Conservation (phyloP, 2,329 filamentous ascomycete genomes). For the Neoascochyta sp. region DNA sequence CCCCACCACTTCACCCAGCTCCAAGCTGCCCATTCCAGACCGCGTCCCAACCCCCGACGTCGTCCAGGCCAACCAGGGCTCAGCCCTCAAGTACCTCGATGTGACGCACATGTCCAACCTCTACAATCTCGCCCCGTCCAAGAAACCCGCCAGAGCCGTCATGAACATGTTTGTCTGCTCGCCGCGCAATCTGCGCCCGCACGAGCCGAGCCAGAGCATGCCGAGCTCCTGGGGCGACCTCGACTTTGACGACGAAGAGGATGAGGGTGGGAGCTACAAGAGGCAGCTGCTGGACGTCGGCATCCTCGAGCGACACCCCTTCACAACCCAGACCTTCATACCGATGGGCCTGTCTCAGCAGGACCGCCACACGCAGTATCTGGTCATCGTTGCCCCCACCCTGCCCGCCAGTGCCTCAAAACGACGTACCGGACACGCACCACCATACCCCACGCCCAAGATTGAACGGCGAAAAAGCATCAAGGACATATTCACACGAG, state of each 20-base stretch:
- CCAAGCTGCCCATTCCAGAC: conserved; percentile 46
- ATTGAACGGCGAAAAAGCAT: conserved; percentile 25
- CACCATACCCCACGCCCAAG: conserved; percentile 44
- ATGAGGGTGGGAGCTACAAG: conserved; percentile 17
- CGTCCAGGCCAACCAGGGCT: conserved; percentile 75
- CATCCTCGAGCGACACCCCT: conserved; percentile 87
- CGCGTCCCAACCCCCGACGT: conserved; percentile 45
- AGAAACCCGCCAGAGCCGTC: conserved; percentile 55
- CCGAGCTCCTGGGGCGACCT: conserved; percentile 34
- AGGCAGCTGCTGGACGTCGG: conserved; percentile 58
- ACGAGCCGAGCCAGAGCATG: conserved; percentile 35
- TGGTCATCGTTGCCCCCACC: conserved; percentile 86
- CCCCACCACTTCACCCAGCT: conserved; percentile 52
- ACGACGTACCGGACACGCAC: conserved; percentile 27
- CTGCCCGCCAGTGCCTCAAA: conserved; percentile 48
- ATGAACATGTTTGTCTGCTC: conserved; percentile 91
- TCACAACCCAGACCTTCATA: conserved; percentile 88
- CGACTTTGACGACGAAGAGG: conserved; percentile 32
- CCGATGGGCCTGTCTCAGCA: conserved; percentile 60
- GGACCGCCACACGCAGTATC: conserved; percentile 56
- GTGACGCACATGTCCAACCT: conserved; percentile 70
- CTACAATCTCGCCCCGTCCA: conserved; percentile 64
- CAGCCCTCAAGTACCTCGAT: conserved; percentile 79
- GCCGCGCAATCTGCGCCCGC: conserved; percentile 55
- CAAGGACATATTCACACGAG: conserved; percentile 42